Evolutionary conservation across 1,139 yeast genomes (phyloP).

Genomic region (Entelexis paramagnoliae): DNA sequence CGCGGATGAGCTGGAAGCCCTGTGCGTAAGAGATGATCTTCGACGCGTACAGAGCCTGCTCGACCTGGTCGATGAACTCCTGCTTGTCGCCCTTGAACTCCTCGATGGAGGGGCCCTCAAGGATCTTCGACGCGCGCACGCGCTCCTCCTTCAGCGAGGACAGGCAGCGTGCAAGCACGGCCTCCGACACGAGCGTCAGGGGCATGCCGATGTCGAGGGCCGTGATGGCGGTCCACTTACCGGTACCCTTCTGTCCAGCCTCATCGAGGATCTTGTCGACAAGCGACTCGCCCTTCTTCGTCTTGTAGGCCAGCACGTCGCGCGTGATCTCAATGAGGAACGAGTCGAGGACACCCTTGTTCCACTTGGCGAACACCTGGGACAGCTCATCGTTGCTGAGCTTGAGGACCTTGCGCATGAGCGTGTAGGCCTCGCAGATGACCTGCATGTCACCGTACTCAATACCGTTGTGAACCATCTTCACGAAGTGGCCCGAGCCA

Average conservation of each 20-base stretch:
- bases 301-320: constrained; percentile 80
- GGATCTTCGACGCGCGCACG: constrained; percentile 65
- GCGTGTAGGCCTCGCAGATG: constrained; percentile 94
- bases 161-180: constrained; percentile 92
- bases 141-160: constrained; percentile 90
- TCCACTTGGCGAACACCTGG: constrained; percentile 86
- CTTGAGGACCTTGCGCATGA: constrained; percentile 89
- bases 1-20: constrained; percentile 98
- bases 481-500: constrained; percentile 97
- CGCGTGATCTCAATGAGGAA: constrained; percentile 95
- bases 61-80: constrained; percentile 82
- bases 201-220: constrained; percentile 98
- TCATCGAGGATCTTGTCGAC: constrained; percentile 93
- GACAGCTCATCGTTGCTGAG: constrained; percentile 87
- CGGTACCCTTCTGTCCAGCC: constrained; percentile 99
- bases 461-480: constrained; percentile 99
- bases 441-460: constrained; percentile 99
- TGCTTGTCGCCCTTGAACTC: constrained; percentile 60
- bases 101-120: constrained; percentile 65
- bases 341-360: constrained; percentile 94
- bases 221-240: constrained; percentile 98
- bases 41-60: constrained; percentile 97
- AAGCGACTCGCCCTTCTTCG: constrained; percentile 79
- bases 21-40: constrained; percentile 97
- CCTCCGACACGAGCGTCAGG: constrained; percentile 96